These are phyloP conservation scores for Pythium rhizo-oryzae DNA, from an alignment of 352 stramenopile species.

Conservation along the genomic window DNA sequence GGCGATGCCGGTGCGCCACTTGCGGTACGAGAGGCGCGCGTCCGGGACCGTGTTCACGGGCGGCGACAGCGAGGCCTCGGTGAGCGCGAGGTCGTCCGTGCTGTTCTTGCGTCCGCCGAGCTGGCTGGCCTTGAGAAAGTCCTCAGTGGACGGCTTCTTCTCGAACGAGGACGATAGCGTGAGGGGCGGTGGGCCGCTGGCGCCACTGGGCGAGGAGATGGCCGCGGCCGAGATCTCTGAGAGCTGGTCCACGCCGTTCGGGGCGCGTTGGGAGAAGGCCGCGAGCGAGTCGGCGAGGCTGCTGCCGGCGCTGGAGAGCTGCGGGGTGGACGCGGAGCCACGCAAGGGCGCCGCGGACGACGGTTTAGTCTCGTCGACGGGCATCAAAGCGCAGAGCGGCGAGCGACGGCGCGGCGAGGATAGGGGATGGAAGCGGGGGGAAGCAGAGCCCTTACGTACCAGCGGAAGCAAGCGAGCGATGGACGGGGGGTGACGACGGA, in stretches of 20 bases:
- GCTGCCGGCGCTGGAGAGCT: conserved; percentile 9
- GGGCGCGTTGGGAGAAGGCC: conserved; percentile 24
- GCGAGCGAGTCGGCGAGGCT: conserved; percentile 18
- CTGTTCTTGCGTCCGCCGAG: conserved; percentile 51
- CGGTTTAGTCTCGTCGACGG: conserved; percentile 25
- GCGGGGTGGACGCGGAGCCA: conserved; percentile 25
- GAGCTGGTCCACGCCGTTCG: conserved; percentile 23
- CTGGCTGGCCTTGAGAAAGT: conserved; percentile 23
- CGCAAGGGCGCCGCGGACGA: conserved; percentile 20
- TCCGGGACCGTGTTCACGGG: conserved; percentile 58
- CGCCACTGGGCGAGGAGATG: conserved; percentile 39
- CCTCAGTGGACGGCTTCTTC: conserved; percentile 22
- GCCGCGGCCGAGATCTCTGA: conserved; percentile 20
- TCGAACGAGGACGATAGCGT: conserved; percentile 29
- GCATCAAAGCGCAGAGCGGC: conserved; percentile 12
- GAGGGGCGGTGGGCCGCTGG: conserved; percentile 5
- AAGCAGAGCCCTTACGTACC: conserved; percentile 12
- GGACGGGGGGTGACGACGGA: neutral
- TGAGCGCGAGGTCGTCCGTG: conserved; percentile 60
- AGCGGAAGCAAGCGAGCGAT: neutral
- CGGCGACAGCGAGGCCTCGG: conserved; percentile 49
- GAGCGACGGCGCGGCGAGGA: neutral
- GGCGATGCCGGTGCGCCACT: conserved; percentile 61
- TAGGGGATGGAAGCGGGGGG: neutral
- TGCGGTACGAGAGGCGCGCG: conserved; percentile 72